Conservation (phyloP, 495 filamentous ascomycete genomes). For the Podospora fimiseda region DNA sequence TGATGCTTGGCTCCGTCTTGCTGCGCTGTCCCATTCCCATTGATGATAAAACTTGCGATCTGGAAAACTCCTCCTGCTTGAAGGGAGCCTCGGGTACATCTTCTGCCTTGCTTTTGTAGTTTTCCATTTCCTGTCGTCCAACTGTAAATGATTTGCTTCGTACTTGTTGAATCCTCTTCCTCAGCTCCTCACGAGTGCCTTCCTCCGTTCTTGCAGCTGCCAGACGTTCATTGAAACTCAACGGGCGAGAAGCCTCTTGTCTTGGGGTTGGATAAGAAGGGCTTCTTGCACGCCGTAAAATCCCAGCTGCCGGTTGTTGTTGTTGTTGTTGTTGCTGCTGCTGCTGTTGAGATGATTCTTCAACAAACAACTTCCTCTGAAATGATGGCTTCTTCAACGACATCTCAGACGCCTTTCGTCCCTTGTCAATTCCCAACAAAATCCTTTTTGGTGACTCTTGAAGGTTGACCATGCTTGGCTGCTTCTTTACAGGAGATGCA, state of each 20-base stretch:
- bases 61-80: slow-evolving; percentile 47
- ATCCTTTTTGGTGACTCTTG: slow-evolving; percentile 75
- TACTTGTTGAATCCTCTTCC: slow-evolving; percentile 45
- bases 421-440: slow-evolving; percentile 84
- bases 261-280: slow-evolving; percentile 17
- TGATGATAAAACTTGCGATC: slow-evolving; percentile 58
- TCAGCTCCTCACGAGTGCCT: slow-evolving; percentile 47
- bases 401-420: slow-evolving; percentile 71
- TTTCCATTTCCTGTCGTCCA: slow-evolving; percentile 57
- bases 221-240: slow-evolving; percentile 83
- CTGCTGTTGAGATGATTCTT: neutral
- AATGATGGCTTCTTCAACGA: slow-evolving; percentile 72
- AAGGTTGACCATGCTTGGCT: slow-evolving; percentile 33
- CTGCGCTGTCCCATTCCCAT: slow-evolving; percentile 38
- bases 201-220: slow-evolving; percentile 59
- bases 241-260: slow-evolving; percentile 39
- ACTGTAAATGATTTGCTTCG: slow-evolving; percentile 70
- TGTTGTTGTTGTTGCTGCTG: slow-evolving; percentile 20
- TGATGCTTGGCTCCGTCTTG: slow-evolving; percentile 47
- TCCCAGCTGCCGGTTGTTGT: slow-evolving; percentile 26
- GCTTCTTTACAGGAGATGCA: slow-evolving; percentile 63
- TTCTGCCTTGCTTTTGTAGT: slow-evolving; percentile 55
- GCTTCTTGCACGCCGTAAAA: slow-evolving; percentile 39
- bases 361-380: slow-evolving; percentile 22
- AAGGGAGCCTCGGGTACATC: slow-evolving; percentile 46